Percentiles rank a stretch among this genome's conserved stretches.
Conservation (phyloP, 2,329 filamentous ascomycete genomes). For the Dactylellina leptospora region DNA sequence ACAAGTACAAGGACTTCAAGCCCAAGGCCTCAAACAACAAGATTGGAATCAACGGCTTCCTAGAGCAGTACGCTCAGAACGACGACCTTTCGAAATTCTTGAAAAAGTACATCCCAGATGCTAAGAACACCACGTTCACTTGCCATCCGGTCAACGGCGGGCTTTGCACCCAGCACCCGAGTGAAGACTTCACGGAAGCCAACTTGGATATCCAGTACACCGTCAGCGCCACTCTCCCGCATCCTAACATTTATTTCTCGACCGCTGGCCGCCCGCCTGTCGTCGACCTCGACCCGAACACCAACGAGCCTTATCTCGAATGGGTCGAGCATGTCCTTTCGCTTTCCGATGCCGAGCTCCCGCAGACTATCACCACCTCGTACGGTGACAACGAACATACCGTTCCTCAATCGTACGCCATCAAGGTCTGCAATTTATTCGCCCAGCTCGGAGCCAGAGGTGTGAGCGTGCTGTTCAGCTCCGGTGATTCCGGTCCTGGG, state of each 20-base stretch:
- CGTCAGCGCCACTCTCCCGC: slow-evolving; percentile 67
- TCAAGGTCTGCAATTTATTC: slow-evolving; percentile 71
- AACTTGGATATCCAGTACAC: slow-evolving; percentile 71
- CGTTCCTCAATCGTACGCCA: slow-evolving; percentile 70
- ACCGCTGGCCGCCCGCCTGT: slow-evolving; percentile 67
- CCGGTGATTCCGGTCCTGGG: slow-evolving; percentile 69
- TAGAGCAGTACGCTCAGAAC: slow-evolving; percentile 58
- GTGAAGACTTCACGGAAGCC: slow-evolving; percentile 63
- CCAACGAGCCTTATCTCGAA: slow-evolving; percentile 74
- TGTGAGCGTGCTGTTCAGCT: slow-evolving; percentile 71
- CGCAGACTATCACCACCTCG: slow-evolving; percentile 71
- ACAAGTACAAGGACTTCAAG: slow-evolving; percentile 56
- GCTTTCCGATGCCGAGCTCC: slow-evolving; percentile 64
- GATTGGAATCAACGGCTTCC: slow-evolving; percentile 57
- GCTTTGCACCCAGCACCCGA: slow-evolving; percentile 61
- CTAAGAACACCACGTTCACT: slow-evolving; percentile 62
- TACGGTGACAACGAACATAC: slow-evolving; percentile 75
- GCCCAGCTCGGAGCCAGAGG: slow-evolving; percentile 73
- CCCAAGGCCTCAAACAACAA: slow-evolving; percentile 19
- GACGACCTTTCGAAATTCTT: slow-evolving; percentile 63
- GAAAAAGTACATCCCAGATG: slow-evolving; percentile 63
- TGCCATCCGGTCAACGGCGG: slow-evolving; percentile 62
- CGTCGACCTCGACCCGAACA: slow-evolving; percentile 63
- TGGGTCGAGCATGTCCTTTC: slow-evolving; percentile 70
- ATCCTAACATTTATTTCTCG: slow-evolving; percentile 67